A percentile compares a stretch with the other conserved stretches of the same genome.
phyloP scores from a whole-genome alignment of 129 eudicot genomes.

The Silybum marianum region DNA sequence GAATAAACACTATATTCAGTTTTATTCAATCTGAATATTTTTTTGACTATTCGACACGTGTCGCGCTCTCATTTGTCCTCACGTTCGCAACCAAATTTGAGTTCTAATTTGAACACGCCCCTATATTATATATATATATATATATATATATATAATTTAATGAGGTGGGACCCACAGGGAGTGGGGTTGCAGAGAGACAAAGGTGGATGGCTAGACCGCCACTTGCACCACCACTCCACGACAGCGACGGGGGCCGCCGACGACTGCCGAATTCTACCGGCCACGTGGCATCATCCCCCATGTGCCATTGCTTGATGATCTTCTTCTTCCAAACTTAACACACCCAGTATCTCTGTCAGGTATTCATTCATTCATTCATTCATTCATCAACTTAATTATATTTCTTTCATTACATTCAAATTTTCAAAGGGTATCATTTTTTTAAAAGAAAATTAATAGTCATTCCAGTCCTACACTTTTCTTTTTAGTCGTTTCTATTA shows the following conservation, averaged over 20 bases:
- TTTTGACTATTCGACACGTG: no score
- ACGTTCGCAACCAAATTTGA: no score
- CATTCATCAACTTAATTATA: not conserved
- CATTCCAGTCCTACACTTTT: no score
- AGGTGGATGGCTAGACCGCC: slow-evolving; percentile 57
- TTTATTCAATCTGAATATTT: no score
- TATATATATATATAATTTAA: not conserved
- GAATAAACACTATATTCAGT: no score
- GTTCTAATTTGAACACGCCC: no score
- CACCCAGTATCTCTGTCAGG: not conserved
- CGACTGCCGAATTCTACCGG: slow-evolving; percentile 26
- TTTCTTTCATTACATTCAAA: no score
- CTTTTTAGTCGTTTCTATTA: no score
- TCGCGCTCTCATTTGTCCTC: no score
- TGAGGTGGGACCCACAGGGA: slow-evolving; percentile 38
- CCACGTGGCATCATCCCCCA: slow-evolving; percentile 49
- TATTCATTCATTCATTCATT: not conserved
- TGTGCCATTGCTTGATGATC: slow-evolving; percentile 37
- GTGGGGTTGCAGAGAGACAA: slow-evolving; percentile 47
- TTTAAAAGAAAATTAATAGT: no score
- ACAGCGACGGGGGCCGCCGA: slow-evolving; percentile 33
- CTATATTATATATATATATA: no score
- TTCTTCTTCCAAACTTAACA: not conserved
- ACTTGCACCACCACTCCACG: slow-evolving; percentile 48
- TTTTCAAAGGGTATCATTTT: no score